A percentile compares a stretch with the other conserved stretches of the same genome.
These are phyloP conservation scores for Oryza coarctata DNA, from an alignment of 176 grass and related monocot genomes.

Conservation along the genomic window DNA sequence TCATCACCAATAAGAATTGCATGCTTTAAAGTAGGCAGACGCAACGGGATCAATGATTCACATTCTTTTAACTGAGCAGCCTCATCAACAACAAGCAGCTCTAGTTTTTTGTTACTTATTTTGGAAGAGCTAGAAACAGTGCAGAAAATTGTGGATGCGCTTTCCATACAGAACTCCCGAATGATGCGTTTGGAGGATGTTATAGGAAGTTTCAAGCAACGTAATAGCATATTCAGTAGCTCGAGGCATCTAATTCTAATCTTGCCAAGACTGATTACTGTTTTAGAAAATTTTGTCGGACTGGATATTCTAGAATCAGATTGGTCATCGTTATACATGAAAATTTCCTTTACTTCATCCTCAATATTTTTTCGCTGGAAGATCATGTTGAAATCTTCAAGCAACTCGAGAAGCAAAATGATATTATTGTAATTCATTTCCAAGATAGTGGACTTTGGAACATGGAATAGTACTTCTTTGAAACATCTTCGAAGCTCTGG, in stretches of 20 bases:
- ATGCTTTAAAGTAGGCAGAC: constrained; percentile 47
- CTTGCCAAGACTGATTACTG: constrained; percentile 33
- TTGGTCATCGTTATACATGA: constrained; percentile 23
- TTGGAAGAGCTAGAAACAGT: constrained; percentile 63
- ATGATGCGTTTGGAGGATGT: constrained; percentile 10
- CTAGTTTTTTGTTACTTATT: constrained; percentile 35
- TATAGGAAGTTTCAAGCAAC: constrained; percentile 50
- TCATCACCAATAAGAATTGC: constrained; percentile 83
- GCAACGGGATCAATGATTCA: constrained; percentile 69
- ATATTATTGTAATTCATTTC: constrained; percentile 48
- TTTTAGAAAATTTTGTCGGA: constrained; percentile 12
- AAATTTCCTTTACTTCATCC: constrained; percentile 44
- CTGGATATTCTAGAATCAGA: background rate
- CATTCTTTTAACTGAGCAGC: constrained; percentile 83
- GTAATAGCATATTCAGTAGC: constrained; percentile 44
- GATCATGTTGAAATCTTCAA: constrained; percentile 44
- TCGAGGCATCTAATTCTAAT: constrained; percentile 42
- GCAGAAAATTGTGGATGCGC: constrained; percentile 60
- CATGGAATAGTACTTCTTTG: constrained; percentile 52
- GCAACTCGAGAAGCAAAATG: constrained; percentile 42
- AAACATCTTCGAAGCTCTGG: constrained; percentile 42
- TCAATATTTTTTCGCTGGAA: constrained; percentile 16
- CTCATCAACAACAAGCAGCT: constrained; percentile 78
- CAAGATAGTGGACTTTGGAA: constrained; percentile 53
- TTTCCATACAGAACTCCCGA: constrained; percentile 45